Base-by-base conservation (phyloP, 2,329 filamentous ascomycete genomes). In the Colletotrichum eremochloae region DNA sequence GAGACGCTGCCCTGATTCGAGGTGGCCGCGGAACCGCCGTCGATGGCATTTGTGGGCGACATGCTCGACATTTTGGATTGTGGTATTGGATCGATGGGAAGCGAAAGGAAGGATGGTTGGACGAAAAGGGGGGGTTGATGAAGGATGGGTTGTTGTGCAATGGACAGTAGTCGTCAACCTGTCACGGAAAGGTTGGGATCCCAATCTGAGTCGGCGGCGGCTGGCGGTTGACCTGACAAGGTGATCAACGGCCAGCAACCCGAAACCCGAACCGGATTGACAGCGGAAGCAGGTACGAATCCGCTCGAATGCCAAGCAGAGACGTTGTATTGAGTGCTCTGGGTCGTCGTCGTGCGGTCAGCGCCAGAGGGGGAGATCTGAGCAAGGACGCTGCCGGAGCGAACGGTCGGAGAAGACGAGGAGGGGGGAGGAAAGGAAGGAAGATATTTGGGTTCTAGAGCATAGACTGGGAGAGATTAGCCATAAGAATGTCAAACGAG, bases 1-100 rank as follows among this genome's bases (percentile, higher is more conserved):
- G 85, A 87, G 77, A 82, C 79, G 76, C 82, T 84, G 74, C 84
- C 84, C 62, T 81, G 84, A 71, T 80, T 78, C 63, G 84, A 82
- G 66, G 82, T 82, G 64, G 80, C 71, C 53, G 76, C 80, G 68
- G 82, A 81, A 72, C 75, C 76, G 67, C 78, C 77, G 18, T 78
- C 75, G 67, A 75, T 76, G 61, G 78, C 75, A 68, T 81, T 84
- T 75, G 82, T 80, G 65, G 85, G 85, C 63, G 85, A 86, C 77
- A 82, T 82, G 74, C 85, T 86, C 73, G 84, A 76, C 86, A 88
- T 88, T 76, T 76, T 80, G 76, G 71, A 20, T 29, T 71, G 31
- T 72, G 38, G 64, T 72, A 61, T 72, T 74, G 76, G 74, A 72
- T 76, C 75, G 78, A 68, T 74, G 73, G 73, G 66, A 76, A 12